Conservation (phyloP, 176 grass and related monocot species). For the Oryza punctata region DNA sequence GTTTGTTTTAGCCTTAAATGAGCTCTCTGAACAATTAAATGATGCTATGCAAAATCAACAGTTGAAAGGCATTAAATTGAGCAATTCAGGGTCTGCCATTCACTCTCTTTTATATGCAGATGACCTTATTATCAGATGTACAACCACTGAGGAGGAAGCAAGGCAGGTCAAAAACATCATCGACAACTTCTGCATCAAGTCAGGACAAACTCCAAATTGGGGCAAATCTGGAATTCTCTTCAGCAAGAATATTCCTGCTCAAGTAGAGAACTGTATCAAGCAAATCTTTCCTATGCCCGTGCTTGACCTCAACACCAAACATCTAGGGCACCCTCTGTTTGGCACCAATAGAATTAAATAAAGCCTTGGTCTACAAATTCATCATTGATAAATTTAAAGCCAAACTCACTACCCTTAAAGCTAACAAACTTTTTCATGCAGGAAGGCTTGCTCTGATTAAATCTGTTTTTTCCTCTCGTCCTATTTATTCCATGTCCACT, state of each 20-base stretch:
- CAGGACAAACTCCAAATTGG: neutral
- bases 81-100: too few relatives aligned
- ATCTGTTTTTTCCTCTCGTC: neutral
- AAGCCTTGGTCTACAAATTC: neutral
- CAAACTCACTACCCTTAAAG: neutral
- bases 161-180: neutral
- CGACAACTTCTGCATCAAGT: neutral
- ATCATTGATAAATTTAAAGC: neutral
- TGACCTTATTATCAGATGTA: too few relatives aligned
- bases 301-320: neutral
- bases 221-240: neutral
- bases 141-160: neutral
- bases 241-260: neutral
- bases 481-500: neutral
- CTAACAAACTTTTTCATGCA: neutral
- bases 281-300: neutral
- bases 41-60: too few relatives aligned
- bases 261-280: accelerated
- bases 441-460: neutral
- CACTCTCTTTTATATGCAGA: too few relatives aligned
- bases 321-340: neutral
- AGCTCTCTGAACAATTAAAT: neutral
- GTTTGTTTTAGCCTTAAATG: neutral
- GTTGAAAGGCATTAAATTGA: too few relatives aligned
- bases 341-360: neutral